phyloP scores from a whole-genome alignment of 768 basidiomycete genomes.

The Suillus ampliporus region DNA sequence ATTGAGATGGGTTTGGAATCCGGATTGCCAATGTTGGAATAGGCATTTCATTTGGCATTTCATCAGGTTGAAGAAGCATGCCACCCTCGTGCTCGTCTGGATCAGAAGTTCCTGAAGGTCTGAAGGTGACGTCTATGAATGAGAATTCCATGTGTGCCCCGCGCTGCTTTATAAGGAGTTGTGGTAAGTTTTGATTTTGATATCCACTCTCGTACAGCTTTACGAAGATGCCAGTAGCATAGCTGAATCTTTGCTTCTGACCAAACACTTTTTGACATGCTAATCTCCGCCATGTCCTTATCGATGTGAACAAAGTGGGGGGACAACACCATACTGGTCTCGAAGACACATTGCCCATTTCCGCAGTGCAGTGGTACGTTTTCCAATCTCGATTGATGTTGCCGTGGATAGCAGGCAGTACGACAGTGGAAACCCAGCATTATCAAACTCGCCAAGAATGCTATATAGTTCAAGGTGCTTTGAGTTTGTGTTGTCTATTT shows the following conservation, averaged over 20 bases:
- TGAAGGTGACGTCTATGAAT: conserved; percentile 2
- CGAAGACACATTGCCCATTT: conserved; percentile 20
- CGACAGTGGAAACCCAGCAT: conserved; percentile 28
- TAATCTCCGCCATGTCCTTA: conserved; percentile 23
- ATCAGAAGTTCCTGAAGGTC: no score
- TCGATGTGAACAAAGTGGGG: conserved; percentile 14
- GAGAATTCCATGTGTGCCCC: conserved; percentile 15
- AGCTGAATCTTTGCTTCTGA: conserved; percentile 12
- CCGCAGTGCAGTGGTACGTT: conserved; percentile 22
- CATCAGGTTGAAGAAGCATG: background rate
- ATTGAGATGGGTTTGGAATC: conserved; percentile 3
- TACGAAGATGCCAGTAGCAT: conserved; percentile 19
- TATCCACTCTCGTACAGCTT: conserved; percentile 11
- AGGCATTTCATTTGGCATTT: background rate
- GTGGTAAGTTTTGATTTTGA: conserved; percentile 18
- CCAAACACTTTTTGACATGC: conserved; percentile 14
- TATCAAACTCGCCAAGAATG: conserved; percentile 28
- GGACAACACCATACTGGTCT: conserved; percentile 13
- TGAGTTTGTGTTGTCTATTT: conserved; percentile 15
- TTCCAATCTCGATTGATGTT: conserved; percentile 21
- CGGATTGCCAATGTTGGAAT: conserved; percentile 4
- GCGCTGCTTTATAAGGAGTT: conserved; percentile 11
- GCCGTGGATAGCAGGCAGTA: conserved; percentile 32
- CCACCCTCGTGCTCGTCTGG: background rate
- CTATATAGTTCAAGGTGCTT: conserved; percentile 30